Evolutionary conservation across 371 early-diverging fungal genomes (phyloP).

Genomic region (Fennellomyces sp.): DNA sequence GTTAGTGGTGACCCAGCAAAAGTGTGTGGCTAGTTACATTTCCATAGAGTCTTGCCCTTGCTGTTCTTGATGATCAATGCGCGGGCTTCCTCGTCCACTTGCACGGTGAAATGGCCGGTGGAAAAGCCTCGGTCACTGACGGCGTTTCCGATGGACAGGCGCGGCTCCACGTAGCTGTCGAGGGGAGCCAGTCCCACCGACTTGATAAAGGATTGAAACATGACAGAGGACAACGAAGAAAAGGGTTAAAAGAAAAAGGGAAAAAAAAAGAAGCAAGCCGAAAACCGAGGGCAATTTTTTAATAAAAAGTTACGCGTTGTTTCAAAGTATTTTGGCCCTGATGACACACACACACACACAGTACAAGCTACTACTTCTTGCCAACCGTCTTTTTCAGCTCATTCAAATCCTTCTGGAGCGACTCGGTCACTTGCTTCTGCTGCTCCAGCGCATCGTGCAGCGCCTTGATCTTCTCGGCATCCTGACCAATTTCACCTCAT

Average conservation of each 20-base stretch:
- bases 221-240: constrained; percentile 3
- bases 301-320: no score
- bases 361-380: constrained; percentile 7
- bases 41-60: constrained; percentile 19
- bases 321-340: not conserved
- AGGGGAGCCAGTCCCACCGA: constrained; percentile 22
- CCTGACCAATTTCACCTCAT: constrained; percentile 23
- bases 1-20: no score
- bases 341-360: not conserved
- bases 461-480: constrained; percentile 45
- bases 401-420: constrained; percentile 33
- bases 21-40: constrained; percentile 23
- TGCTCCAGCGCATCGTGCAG: constrained; percentile 34
- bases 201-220: constrained; percentile 18
- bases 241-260: not conserved
- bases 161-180: constrained; percentile 24
- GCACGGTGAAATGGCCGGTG: constrained; percentile 20
- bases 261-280: not conserved
- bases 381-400: constrained; percentile 9
- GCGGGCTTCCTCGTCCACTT: constrained; percentile 15
- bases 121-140: constrained; percentile 16
- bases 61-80: constrained; percentile 15
- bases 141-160: constrained; percentile 20
- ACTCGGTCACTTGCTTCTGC: constrained; percentile 32
- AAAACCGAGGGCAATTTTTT: no score